Evolutionary conservation across 148 eudicot genomes (phyloP).

Genomic region (Vaccinium myrtillus): DNA sequence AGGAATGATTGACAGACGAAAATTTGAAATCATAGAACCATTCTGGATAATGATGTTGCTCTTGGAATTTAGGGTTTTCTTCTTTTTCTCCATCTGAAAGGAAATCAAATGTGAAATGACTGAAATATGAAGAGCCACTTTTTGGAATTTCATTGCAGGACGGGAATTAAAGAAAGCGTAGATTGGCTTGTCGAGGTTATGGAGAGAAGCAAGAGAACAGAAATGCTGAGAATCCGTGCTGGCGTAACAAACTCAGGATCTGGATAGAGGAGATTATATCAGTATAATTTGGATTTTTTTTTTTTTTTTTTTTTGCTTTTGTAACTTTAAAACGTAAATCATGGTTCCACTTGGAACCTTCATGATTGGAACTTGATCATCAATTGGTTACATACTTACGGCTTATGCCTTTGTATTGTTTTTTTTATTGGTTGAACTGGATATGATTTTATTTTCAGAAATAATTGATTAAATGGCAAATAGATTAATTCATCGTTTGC

Average conservation of each 20-base stretch:
- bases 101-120: background rate
- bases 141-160: conserved; percentile 44
- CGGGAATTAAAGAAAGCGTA: conserved; percentile 85
- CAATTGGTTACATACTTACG: background rate
- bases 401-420: background rate
- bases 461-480: background rate
- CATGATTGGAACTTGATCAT: conserved; percentile 2
- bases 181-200: conserved; percentile 92
- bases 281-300: background rate
- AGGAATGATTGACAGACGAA: background rate
- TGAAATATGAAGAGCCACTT: background rate
- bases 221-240: conserved; percentile 69
- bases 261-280: conserved; percentile 24
- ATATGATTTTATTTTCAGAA: background rate
- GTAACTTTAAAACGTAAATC: background rate
- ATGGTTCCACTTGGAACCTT: conserved; percentile 1
- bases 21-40: background rate
- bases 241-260: conserved; percentile 30
- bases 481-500: too few relatives aligned
- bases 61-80: background rate
- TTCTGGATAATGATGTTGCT: background rate
- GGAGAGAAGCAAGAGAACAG: conserved; percentile 95
- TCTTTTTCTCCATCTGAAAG: background rate
- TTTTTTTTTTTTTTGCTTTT: background rate
- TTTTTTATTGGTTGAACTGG: conserved; percentile 1